Evolutionary conservation across 2,329 filamentous ascomycete species (phyloP).

Genomic region (Fusarium austroafricanum): DNA sequence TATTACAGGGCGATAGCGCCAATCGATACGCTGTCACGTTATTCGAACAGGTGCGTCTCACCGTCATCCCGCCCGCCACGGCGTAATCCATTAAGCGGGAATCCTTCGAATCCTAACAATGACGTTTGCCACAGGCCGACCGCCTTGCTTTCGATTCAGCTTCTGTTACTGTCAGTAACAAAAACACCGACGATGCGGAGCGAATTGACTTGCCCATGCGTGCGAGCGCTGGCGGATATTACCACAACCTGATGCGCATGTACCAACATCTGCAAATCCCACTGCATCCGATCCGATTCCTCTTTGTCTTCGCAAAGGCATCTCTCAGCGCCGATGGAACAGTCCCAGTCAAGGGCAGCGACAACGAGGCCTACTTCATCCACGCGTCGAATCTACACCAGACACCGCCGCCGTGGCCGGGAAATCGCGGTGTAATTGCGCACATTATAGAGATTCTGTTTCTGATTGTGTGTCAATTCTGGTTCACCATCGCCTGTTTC

Average conservation of each 20-base stretch:
- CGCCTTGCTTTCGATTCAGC: conserved; percentile 54
- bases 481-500: conserved; percentile 66
- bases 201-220: conserved; percentile 56
- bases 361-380: conserved; percentile 58
- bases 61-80: background rate
- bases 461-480: conserved; percentile 61
- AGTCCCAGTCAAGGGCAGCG: conserved; percentile 16
- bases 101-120: conserved; percentile 1
- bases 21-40: conserved; percentile 50
- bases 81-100: too few relatives aligned
- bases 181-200: conserved; percentile 47
- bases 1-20: conserved; percentile 18
- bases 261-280: conserved; percentile 65
- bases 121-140: conserved; percentile 42
- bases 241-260: conserved; percentile 65
- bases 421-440: conserved; percentile 50
- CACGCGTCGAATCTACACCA: conserved; percentile 67
- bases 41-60: conserved; percentile 52
- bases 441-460: conserved; percentile 59
- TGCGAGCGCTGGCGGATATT: conserved; percentile 58
- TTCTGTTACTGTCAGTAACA: conserved; percentile 52
- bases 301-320: conserved; percentile 62
- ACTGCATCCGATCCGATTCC: conserved; percentile 62
- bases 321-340: conserved; percentile 21
- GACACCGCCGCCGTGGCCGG: conserved; percentile 57